Evolutionary conservation across 2,329 filamentous ascomycete genomes (phyloP).

Genomic region (Ascochyta rabiei): DNA sequence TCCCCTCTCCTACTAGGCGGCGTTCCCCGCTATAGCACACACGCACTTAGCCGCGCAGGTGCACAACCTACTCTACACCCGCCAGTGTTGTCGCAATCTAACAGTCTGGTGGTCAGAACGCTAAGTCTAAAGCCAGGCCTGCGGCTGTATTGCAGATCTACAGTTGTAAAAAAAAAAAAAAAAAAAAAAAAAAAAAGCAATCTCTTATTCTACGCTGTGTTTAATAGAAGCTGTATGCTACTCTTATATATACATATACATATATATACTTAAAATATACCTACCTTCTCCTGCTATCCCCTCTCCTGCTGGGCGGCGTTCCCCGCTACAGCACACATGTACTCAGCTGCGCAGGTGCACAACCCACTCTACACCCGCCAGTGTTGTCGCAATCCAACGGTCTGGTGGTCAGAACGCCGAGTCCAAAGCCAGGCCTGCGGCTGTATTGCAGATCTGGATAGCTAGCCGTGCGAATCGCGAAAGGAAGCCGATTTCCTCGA

Average conservation of each 20-base stretch:
- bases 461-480: background rate
- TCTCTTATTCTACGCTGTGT: too few species aligned
- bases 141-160: background rate
- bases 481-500: background rate
- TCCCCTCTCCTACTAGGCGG: background rate
- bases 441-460: background rate
- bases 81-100: background rate
- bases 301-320: background rate
- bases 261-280: too few species aligned
- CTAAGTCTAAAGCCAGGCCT: background rate
- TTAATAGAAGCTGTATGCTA: background rate
- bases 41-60: background rate
- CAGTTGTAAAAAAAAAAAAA: too few species aligned
- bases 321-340: background rate
- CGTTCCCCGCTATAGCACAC: background rate
- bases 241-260: background rate
- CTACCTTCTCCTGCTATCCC: too few species aligned
- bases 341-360: background rate
- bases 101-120: background rate
- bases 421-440: background rate
- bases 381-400: background rate
- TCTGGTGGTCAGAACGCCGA: background rate
- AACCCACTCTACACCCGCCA: background rate
- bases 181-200: too few species aligned
- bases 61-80: background rate